Base-by-base conservation (phyloP, 148 eudicot species). In the Bassia scoparia region DNA sequence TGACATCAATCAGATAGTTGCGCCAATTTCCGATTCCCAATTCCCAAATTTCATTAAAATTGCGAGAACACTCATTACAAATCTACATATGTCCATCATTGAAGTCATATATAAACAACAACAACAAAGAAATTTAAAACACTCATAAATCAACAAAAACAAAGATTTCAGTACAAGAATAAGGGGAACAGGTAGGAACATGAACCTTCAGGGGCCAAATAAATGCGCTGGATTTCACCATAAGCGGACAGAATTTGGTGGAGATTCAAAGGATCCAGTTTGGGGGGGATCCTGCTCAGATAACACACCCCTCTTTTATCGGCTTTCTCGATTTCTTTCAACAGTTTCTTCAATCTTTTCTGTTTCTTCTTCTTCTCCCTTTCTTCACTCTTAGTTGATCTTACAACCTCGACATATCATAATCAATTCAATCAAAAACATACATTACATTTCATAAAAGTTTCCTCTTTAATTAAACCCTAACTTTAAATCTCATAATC, bases 201-300 rank as follows among this genome's bases (percentile, higher is more conserved):
- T 10, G 7, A 4, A 92, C 96, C 89, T 89, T 90, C 88, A 29
- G n/a, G 98, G 71, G 76, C 74, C 64, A 93, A 91, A 71, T 89
- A 93, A 48, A 93, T 82, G 67, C 96, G 85, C 9, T 75, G 84
- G 56, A 93, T 80, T 59, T 93, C 94, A 61, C 94, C 95, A 67
- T 75, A n/a, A 26, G 86, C 83, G n/a, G 97, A 93, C 30, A 93
- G 86, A 73, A 82, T 72, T 53, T 89, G 96, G 6, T 91, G 94
- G 58, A 94, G n/a, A 79, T 78, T 85, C 67, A 79, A 30, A 61
- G 95, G 97, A 80, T 93, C 89, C 97, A 93, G 89, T 49, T 82
- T 88, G 0, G 95, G 92, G n/a, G 98, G 98, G 11, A 94, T 80
- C 59, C 97, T 76, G 44, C 98, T 91, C 69, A 93, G 79, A 72